Evolutionary conservation across 768 basidiomycete genomes (phyloP).

Genomic region (Collybiopsis luxurians): DNA sequence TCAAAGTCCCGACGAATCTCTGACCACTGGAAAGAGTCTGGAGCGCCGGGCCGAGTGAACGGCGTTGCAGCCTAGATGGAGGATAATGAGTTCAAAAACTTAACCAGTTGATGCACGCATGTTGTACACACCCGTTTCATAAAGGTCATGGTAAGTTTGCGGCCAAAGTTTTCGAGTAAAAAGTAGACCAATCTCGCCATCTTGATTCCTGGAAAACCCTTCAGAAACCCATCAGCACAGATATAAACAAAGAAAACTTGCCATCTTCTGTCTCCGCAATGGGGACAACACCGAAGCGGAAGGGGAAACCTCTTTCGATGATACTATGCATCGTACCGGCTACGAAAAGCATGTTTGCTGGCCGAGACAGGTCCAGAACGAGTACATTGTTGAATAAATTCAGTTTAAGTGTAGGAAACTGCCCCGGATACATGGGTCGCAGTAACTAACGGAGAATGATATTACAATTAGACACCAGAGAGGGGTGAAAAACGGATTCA

Average conservation of each 20-base stretch:
- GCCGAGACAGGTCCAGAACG: conserved; percentile 74
- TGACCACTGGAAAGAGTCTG: conserved; percentile 40
- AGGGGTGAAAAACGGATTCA: neutral
- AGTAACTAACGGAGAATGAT: conserved; percentile 49
- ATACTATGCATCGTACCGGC: conserved; percentile 62
- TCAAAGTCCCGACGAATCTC: conserved; percentile 37
- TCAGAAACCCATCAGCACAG: neutral
- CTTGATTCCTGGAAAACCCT: conserved; percentile 42
- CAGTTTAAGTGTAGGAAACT: conserved; percentile 65
- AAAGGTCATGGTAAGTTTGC: conserved; percentile 60
- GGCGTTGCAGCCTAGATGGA: neutral
- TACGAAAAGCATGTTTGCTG: conserved; percentile 59
- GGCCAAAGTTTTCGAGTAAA: conserved; percentile 59
- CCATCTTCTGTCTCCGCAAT: conserved; percentile 51
- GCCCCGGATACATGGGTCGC: conserved; percentile 76
- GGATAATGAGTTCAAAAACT: neutral
- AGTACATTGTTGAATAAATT: conserved; percentile 88
- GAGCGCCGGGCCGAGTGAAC: neutral
- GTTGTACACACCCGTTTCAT: conserved; percentile 43
- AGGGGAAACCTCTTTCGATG: conserved; percentile 69
- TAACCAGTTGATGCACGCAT: neutral
- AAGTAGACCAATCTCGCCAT: conserved; percentile 77
- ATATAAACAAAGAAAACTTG: conserved; percentile 15
- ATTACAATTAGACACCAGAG: neutral
- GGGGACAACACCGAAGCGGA: conserved; percentile 87